Evolutionary conservation across 163 green algal species (phyloP).

Genomic region (Volvox carteri): DNA sequence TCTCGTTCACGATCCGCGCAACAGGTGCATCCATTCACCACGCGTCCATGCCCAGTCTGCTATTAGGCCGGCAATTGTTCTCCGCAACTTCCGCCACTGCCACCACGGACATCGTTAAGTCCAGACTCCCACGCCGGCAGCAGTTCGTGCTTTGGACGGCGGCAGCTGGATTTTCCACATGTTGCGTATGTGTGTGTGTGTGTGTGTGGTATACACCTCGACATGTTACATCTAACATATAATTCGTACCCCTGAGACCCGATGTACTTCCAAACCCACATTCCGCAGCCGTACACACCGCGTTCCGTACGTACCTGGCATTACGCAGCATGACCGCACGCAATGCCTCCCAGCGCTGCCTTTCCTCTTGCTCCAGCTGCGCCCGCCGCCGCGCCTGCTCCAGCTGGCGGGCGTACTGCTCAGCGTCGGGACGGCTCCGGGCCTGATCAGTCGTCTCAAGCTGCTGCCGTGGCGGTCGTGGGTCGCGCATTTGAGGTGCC

Average conservation of each 20-base stretch:
- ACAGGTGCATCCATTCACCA: no score
- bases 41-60: no score
- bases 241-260: not conserved
- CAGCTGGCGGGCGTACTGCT: slow-evolving; percentile 27
- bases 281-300: not conserved
- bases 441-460: not conserved
- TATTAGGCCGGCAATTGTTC: no score
- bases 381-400: slow-evolving; percentile 14
- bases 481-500: not conserved
- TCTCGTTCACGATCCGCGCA: no score
- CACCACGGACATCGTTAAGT: no score
- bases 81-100: no score
- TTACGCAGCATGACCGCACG: slow-evolving; percentile 28
- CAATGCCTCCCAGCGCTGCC: slow-evolving; percentile 19
- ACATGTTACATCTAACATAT: not conserved
- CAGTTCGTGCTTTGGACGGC: not conserved
- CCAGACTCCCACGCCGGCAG: not conserved
- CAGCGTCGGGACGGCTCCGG: not conserved
- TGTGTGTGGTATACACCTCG: not conserved
- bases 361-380: slow-evolving; percentile 17
- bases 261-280: not conserved
- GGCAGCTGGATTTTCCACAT: not conserved
- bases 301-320: slow-evolving; percentile 9
- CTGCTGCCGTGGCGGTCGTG: not conserved
- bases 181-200: no score